These are phyloP conservation scores for Dalbergia cultrata DNA, from an alignment of 306 rosid genomes.

Conservation along the genomic window DNA sequence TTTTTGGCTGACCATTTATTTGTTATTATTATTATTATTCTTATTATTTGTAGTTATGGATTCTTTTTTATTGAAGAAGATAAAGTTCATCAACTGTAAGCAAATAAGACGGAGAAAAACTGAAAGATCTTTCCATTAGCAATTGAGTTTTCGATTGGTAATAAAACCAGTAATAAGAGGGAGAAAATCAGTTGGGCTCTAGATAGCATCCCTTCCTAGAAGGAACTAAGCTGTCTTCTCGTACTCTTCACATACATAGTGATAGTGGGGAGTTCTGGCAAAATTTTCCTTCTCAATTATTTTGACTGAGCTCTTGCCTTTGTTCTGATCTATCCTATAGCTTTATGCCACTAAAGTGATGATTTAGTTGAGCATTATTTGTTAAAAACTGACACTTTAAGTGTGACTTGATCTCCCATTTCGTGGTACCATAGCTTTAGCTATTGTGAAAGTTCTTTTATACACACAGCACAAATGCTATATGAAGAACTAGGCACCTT, in stretches of 20 bases:
- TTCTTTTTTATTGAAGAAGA: constrained; percentile 22
- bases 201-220: not conserved
- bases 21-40: not conserved
- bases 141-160: not conserved
- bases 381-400: constrained; percentile 21
- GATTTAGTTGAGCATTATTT: not conserved
- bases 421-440: not conserved
- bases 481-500: not conserved
- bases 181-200: not conserved
- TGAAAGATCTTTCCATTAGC: not conserved
- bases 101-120: not conserved
- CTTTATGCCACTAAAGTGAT: not conserved
- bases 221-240: not conserved
- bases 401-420: not conserved
- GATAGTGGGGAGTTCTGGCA: constrained; percentile 8
- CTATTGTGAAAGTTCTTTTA: constrained; percentile 5
- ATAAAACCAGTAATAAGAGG: not conserved
- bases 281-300: not conserved
- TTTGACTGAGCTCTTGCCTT: not conserved
- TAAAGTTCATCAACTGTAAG: not conserved
- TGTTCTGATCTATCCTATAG: not conserved
- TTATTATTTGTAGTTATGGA: constrained; percentile 7
- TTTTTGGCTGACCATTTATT: not conserved
- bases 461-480: not conserved
- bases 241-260: not conserved